Conservation (phyloP, 2,329 filamentous ascomycete genomes). For the Xylaria sp. region DNA sequence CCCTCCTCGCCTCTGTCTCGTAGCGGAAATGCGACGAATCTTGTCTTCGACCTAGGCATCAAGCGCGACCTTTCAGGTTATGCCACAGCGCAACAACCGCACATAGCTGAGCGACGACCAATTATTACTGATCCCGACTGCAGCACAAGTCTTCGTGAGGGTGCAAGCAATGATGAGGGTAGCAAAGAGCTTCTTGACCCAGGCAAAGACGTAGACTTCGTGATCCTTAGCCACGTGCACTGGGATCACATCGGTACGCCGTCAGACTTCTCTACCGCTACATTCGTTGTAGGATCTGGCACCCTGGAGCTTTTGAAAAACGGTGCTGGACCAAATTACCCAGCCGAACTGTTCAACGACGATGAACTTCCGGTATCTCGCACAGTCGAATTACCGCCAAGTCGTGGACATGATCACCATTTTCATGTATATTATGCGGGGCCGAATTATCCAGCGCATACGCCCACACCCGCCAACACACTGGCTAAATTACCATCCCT, state of each 20-base stretch:
- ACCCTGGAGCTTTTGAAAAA: conserved; percentile 54
- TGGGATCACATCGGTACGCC: conserved; percentile 69
- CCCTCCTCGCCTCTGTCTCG: conserved; percentile 44
- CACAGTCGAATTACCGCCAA: conserved; percentile 56
- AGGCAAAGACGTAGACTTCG: conserved; percentile 43
- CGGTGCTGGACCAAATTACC: conserved; percentile 46
- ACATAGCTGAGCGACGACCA: conserved; percentile 58
- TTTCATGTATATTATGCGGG: conserved; percentile 28
- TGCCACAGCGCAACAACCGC: conserved; percentile 54
- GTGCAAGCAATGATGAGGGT: conserved; percentile 12
- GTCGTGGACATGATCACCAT: conserved; percentile 21
- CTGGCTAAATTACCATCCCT: conserved; percentile 37
- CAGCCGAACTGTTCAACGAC: conserved; percentile 47
- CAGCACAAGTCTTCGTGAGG: conserved; percentile 50
- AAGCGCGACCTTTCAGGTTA: conserved; percentile 58
- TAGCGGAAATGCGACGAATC: conserved; percentile 46
- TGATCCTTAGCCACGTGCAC: conserved; percentile 64
- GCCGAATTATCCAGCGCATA: conserved; percentile 37
- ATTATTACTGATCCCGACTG: conserved; percentile 57
- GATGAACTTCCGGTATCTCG: conserved; percentile 47
- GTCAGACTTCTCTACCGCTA: conserved; percentile 58
- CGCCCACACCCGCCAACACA: conserved; percentile 29
- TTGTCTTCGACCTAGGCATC: conserved; percentile 66
- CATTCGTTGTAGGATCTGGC: conserved; percentile 62
- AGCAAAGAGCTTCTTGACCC: conserved; percentile 16